Conservation (phyloP, 495 filamentous ascomycete genomes). For the Astrothelium macrocarpum region DNA sequence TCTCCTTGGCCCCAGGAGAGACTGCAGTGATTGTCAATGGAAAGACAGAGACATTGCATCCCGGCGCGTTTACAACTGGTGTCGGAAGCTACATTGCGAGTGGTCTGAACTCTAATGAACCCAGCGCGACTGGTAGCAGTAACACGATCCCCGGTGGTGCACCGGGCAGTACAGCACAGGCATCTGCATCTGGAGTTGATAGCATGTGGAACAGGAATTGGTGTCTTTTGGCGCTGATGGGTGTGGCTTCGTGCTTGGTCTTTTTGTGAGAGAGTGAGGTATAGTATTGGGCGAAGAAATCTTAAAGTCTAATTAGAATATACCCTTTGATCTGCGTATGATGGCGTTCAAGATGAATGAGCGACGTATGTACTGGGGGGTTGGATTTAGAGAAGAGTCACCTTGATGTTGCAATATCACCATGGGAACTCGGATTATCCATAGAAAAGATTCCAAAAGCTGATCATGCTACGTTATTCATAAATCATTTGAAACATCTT, state of each 20-base stretch:
- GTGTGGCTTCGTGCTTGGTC: neutral
- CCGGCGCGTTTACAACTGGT: neutral
- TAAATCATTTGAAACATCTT: no score
- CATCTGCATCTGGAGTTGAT: neutral
- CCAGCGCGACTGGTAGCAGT: neutral
- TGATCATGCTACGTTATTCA: no score
- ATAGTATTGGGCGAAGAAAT: neutral
- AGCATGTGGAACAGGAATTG: neutral
- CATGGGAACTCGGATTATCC: no score
- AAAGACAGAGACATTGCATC: slow-evolving; percentile 16
- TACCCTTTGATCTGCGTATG: neutral
- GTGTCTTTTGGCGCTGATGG: neutral
- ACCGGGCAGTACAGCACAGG: neutral
- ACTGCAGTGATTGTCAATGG: slow-evolving; percentile 24
- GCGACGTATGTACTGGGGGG: neutral
- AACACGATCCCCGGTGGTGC: neutral
- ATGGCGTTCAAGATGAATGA: neutral
- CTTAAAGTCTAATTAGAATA: neutral
- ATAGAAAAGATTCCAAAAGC: no score
- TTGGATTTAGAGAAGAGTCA: no score
- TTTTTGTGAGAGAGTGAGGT: neutral
- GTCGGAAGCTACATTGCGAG: slow-evolving; percentile 1
- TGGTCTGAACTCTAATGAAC: neutral
- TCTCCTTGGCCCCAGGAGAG: slow-evolving; percentile 24
- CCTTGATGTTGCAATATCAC: no score